Base-by-base conservation (phyloP, 768 basidiomycete genomes). In the Hirschioporus abietinus region DNA sequence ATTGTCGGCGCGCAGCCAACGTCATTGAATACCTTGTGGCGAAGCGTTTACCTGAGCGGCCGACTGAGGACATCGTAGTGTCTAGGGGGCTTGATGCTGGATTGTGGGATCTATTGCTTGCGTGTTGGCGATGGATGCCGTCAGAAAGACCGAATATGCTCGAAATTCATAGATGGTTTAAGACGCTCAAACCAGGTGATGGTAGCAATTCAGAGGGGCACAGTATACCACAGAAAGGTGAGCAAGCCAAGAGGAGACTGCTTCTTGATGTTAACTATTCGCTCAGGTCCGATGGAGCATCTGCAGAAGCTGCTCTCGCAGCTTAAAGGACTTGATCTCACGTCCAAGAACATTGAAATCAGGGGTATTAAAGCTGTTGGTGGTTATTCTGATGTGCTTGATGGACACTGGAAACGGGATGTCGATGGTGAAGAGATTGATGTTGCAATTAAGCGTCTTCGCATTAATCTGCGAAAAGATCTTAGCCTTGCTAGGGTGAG, bases 101-200 rank as follows among this genome's bases (percentile, higher is more conserved):
- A 52, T 71, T 84, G 66, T 84, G 83, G 84, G 60, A 70, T 8
- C 70, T 84, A 60, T 78, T 83, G 74, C 71, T 72, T 26, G 72
- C 72, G 64, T 84, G 84, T 65, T 84, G 83, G 82, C 67, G 76
- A 24, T 75, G 71, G 61, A 76, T 78, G 64, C 81, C 82, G 23
- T 72, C 74, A 59, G 67, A 70, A 3, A 73, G 82, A 20, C 83
- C 82, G 20, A 75, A 78, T 18, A 80, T 82, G 70, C 69, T 75
- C 35, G 69, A 71, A n/a, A 71, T 83, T 30, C 78, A 74, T 63
- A 68, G 58, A 34, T 64, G 64, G 17, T 64, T 71, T 15, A 64
- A 65, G 27, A 20, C 58, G 9, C 63, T 52, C 42, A 52, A 52
- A 20, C 42, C 42, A 3, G 12, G 42, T 52, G 15, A 20, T 52